A percentile compares a stretch with the other conserved stretches of the same genome.
phyloP scores from a whole-genome alignment of 192 early-diverging fungal species.

The Lobosporangium transversale region DNA sequence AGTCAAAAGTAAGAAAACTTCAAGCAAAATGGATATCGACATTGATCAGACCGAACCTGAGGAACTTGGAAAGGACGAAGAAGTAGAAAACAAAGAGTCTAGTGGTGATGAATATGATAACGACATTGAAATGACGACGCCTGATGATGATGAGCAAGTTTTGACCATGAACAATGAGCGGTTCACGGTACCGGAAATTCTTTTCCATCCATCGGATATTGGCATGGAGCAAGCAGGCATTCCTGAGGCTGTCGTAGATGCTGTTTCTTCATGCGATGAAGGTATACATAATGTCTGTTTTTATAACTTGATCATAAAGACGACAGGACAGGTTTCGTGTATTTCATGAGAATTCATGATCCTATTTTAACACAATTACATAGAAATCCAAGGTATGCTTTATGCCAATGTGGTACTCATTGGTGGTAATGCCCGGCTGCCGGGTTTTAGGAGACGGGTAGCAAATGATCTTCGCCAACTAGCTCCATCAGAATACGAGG shows the following conservation, averaged over 20 bases:
- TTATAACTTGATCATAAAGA: background rate
- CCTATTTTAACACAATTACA: too few species aligned
- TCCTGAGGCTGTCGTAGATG: conserved; percentile 70
- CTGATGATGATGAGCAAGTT: conserved; percentile 60
- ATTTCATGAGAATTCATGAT: too few species aligned
- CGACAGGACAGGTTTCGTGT: too few species aligned
- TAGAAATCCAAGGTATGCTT: conserved; percentile 67
- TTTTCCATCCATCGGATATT: conserved; percentile 81
- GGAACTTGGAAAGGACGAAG: background rate
- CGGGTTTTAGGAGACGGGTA: conserved; percentile 70
- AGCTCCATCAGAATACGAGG: conserved; percentile 64
- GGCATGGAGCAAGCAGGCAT: conserved; percentile 77
- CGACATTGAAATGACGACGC: conserved; percentile 13
- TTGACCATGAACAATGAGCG: conserved; percentile 78
- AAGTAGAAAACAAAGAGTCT: conserved; percentile 3
- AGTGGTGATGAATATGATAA: conserved; percentile 10
- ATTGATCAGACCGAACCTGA: background rate
- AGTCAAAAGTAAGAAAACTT: background rate
- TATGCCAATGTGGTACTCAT: conserved; percentile 74
- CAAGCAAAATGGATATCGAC: conserved; percentile 9
- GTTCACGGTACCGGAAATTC: conserved; percentile 79
- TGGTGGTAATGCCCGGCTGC: conserved; percentile 73
- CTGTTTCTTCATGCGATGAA: conserved; percentile 58
- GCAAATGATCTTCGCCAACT: conserved; percentile 65
- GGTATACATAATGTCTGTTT: conserved; percentile 42